These are phyloP conservation scores for Aspergillus sp. DNA, from an alignment of 2,329 filamentous ascomycete genomes.

Conservation along the genomic window DNA sequence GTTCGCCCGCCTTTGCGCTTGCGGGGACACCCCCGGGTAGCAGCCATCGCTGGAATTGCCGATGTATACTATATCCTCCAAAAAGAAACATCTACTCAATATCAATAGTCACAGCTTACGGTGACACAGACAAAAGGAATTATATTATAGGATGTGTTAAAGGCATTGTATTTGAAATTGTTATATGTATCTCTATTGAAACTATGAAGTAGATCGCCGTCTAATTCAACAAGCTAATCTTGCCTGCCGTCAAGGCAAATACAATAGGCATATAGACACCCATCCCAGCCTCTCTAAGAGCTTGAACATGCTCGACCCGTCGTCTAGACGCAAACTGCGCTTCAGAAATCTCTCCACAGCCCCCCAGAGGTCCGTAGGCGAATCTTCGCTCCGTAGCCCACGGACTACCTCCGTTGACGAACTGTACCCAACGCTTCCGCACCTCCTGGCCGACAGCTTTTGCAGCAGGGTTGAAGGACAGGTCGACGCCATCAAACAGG, in stretches of 20 bases:
- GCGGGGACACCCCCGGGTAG: background rate
- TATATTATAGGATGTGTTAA: no score
- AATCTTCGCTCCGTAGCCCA: conserved; percentile 39
- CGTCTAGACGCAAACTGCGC: conserved; percentile 37
- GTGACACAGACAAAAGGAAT: no score
- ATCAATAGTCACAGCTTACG: no score
- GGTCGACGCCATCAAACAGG: conserved; percentile 46
- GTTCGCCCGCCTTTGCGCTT: background rate
- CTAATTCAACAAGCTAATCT: conserved; percentile 47
- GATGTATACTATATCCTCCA: background rate
- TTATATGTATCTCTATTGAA: no score
- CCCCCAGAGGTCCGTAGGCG: conserved; percentile 46
- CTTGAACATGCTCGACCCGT: conserved; percentile 33
- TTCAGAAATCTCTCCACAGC: conserved; percentile 35
- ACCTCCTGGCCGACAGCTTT: conserved; percentile 38
- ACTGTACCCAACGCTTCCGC: conserved; percentile 45
- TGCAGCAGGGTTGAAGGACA: conserved; percentile 39
- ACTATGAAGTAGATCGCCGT: background rate
- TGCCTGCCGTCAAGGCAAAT: conserved; percentile 41
- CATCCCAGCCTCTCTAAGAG: conserved; percentile 33
- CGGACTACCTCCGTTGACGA: conserved; percentile 39
- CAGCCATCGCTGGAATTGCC: conserved; percentile 3
- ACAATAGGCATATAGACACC: conserved; percentile 34
- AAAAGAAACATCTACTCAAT: background rate
- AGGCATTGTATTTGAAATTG: no score